Evolutionary conservation across 2,329 filamentous ascomycete species (phyloP), one percentile per base, ranked within the genome.

Genomic region (Piedraia hortae): DNA sequence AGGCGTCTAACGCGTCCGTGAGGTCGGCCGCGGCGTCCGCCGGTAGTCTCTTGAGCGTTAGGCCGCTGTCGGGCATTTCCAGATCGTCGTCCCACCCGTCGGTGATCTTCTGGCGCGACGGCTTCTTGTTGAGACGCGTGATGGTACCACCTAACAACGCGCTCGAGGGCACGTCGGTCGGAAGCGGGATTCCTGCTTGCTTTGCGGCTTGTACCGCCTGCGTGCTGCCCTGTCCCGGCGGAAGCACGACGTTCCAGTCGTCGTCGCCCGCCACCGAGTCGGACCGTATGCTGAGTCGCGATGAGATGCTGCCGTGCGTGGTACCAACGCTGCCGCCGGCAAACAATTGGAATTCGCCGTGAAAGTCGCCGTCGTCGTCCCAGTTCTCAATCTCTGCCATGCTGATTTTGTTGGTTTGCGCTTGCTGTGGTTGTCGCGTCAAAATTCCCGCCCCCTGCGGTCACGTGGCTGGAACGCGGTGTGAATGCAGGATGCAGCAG

Each of bases 131-230:
- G 15, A 93, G 56, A 34, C 80, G 60, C 50, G 88, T 89, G 40
- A 93, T 93, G 6, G 78, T 82, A 23, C 85, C 85, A 23, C 82
- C 82, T 42, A 85, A 62, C 18, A 97, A 53, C 14, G 85, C 85
- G 10, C 82, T 90, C 14, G 73, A 64, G 1, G 82, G 78, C 14
- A 93, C 65, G 40, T 80, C 80, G 22, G 62, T 54, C 13, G 85
- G 85, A 25, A 93, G 63, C 4, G 85, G 82, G 31, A 97, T 90
- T 33, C 85, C 85, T 12, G 78, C 80, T 41, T 66, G 68, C 38
- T 77, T 72, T 15, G 80, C 82, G 4, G 77, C 73, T 12, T 73
- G 63, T 36, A 97, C 82, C 28, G 85, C 80, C 40, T 88, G 72
- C 34, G 68, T 51, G 6, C 72, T 88, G 1, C 75, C 75, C 30